Percentiles rank a stretch among this genome's conserved stretches.
Conservation (phyloP, 164 flowering plant species). For the Vitis riparia region DNA sequence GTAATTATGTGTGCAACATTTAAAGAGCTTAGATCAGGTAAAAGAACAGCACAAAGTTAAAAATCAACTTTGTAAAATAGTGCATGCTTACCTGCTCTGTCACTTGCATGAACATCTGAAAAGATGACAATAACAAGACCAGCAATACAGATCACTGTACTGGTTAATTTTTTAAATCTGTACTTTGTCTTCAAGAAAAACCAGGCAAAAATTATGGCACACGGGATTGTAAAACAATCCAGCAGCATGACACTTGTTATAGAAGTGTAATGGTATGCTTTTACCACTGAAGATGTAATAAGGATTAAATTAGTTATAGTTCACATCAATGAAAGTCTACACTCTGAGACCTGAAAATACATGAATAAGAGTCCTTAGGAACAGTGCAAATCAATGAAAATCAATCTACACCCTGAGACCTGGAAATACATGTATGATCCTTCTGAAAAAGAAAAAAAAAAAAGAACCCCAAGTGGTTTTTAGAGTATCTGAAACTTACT, state of each 20-base stretch:
- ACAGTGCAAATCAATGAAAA: no score
- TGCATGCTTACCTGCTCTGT: constrained; percentile 55
- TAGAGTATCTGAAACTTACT: no score
- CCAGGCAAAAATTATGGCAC: constrained; percentile 81
- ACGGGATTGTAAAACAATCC: constrained; percentile 92
- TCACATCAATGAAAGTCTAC: neutral
- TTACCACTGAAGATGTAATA: constrained; percentile 63
- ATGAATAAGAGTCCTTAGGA: no score
- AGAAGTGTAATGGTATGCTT: constrained; percentile 97
- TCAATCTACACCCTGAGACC: no score
- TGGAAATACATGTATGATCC: no score
- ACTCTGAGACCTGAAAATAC: neutral
- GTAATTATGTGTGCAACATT: no score
- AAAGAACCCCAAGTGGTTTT: no score
- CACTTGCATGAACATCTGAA: constrained; percentile 85
- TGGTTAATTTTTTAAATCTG: constrained; percentile 55
- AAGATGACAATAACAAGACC: constrained; percentile 83
- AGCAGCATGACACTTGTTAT: constrained; percentile 80
- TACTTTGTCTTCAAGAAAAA: constrained; percentile 85
- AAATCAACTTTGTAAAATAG: constrained; percentile 1
- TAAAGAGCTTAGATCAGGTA: no score
- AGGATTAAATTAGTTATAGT: neutral
- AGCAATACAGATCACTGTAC: constrained; percentile 75
- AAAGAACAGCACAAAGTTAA: no score
- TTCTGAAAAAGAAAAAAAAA: no score